Percentiles rank a stretch among this genome's conserved stretches.
phyloP scores from a whole-genome alignment of 2,329 filamentous ascomycete genomes.

The Hypomyces perniciosus region DNA sequence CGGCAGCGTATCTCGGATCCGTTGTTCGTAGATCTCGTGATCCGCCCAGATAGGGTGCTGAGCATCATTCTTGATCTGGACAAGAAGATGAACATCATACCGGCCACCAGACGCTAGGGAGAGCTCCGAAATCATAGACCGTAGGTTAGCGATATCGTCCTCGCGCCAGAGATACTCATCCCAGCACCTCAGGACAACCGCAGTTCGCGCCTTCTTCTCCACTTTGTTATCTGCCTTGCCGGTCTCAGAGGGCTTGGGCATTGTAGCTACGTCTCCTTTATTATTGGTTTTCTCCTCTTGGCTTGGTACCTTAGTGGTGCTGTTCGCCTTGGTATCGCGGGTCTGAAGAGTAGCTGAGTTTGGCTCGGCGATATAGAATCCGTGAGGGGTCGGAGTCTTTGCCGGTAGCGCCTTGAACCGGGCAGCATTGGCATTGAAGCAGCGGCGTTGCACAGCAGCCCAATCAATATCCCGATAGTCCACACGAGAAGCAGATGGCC shows the following conservation, averaged over 20 bases:
- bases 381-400: constrained; percentile 37
- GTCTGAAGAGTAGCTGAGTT: neutral
- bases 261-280: neutral
- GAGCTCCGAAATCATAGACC: constrained; percentile 78
- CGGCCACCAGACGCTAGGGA: constrained; percentile 75
- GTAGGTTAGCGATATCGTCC: constrained; percentile 75
- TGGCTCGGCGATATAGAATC: constrained; percentile 40
- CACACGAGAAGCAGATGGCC: constrained; percentile 64
- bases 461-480: constrained; percentile 75
- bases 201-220: constrained; percentile 45
- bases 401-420: constrained; percentile 55
- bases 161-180: constrained; percentile 71
- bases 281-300: neutral
- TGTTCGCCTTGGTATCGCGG: constrained; percentile 2
- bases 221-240: constrained; percentile 7
- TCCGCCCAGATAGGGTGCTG: constrained; percentile 74
- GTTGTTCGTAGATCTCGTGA: constrained; percentile 59
- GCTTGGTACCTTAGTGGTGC: neutral
- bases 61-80: constrained; percentile 75
- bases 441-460: constrained; percentile 71
- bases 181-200: constrained; percentile 78
- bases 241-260: constrained; percentile 8
- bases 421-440: constrained; percentile 61
- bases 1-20: constrained; percentile 63
- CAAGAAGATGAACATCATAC: constrained; percentile 79